Evolutionary conservation across 495 filamentous ascomycete genomes (phyloP).

Genomic region (Talaromyces ruber): DNA sequence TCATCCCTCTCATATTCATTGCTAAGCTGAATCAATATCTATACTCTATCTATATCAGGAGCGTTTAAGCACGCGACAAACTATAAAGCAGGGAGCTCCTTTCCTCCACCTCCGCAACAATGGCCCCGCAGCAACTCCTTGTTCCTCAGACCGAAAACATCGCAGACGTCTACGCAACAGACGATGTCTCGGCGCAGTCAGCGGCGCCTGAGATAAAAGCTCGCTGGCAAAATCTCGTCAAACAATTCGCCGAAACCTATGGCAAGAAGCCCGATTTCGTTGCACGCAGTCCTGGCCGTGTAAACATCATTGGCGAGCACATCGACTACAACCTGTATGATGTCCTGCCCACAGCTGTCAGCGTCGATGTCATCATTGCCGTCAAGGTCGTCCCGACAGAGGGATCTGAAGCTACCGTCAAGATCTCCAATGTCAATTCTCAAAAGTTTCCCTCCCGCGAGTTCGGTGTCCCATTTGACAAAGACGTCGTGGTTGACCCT

Average conservation of each 20-base stretch:
- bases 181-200: slow-evolving; percentile 29
- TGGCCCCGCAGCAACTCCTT: slow-evolving; percentile 36
- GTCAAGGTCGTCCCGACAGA: slow-evolving; percentile 51
- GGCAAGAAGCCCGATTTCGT: slow-evolving; percentile 68
- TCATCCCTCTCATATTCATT: not conserved
- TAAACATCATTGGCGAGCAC: slow-evolving; percentile 98
- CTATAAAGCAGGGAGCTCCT: slow-evolving; percentile 6
- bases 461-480: slow-evolving; percentile 60
- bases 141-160: slow-evolving; percentile 42
- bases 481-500: slow-evolving; percentile 72
- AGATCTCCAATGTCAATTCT: slow-evolving; percentile 70
- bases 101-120: slow-evolving; percentile 20
- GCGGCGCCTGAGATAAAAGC: slow-evolving; percentile 29
- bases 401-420: slow-evolving; percentile 38
- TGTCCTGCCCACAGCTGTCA: slow-evolving; percentile 91
- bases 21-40: not conserved
- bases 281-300: slow-evolving; percentile 81
- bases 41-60: not conserved
- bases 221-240: slow-evolving; percentile 66
- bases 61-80: slow-evolving; percentile 7
- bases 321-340: slow-evolving; percentile 98
- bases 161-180: slow-evolving; percentile 41
- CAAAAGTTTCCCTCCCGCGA: slow-evolving; percentile 67
- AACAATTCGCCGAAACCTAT: slow-evolving; percentile 66
- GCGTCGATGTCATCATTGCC: slow-evolving; percentile 81